Conservation (phyloP, 2,329 filamentous ascomycete species). For the Exophiala lecanii-corni region DNA sequence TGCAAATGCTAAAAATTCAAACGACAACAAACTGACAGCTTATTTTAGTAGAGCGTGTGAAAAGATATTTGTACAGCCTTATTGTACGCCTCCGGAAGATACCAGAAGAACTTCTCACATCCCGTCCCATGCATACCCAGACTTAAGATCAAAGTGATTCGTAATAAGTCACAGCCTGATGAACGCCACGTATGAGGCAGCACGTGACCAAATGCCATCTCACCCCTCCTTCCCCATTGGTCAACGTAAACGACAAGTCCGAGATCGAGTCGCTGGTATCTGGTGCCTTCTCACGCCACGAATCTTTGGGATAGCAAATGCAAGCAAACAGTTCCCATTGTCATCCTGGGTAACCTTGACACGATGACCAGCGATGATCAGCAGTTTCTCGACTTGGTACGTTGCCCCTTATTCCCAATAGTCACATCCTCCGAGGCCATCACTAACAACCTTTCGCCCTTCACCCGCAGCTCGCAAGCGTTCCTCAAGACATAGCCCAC, state of each 20-base stretch:
- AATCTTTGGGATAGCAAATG: too few species aligned
- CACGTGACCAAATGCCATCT: constrained; percentile 15
- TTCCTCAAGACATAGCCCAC: constrained; percentile 61
- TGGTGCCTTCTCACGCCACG: constrained; percentile 2
- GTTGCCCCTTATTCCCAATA: too few species aligned
- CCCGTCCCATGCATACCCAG: too few species aligned
- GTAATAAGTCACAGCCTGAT: constrained; percentile 22
- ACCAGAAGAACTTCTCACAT: constrained; percentile 7
- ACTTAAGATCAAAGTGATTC: constrained; percentile 19
- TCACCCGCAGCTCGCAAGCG: constrained; percentile 48
- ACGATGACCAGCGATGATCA: constrained; percentile 74
- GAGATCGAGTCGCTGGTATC: too few species aligned
- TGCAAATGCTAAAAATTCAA: too few species aligned
- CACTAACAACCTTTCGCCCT: background rate
- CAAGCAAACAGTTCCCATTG: background rate
- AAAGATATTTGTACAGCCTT: too few species aligned
- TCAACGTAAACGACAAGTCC: background rate
- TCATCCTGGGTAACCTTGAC: too few species aligned
- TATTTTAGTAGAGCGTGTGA: too few species aligned
- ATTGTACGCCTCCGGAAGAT: constrained; percentile 13
- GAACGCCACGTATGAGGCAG: constrained; percentile 4
- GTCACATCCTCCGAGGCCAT: background rate
- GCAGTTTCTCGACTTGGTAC: constrained; percentile 70
- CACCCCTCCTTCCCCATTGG: constrained; percentile 7
- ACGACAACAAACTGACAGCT: too few species aligned